phyloP scores from a whole-genome alignment of 163 green algal species.

The Chlamydomonas reinhardtii region DNA sequence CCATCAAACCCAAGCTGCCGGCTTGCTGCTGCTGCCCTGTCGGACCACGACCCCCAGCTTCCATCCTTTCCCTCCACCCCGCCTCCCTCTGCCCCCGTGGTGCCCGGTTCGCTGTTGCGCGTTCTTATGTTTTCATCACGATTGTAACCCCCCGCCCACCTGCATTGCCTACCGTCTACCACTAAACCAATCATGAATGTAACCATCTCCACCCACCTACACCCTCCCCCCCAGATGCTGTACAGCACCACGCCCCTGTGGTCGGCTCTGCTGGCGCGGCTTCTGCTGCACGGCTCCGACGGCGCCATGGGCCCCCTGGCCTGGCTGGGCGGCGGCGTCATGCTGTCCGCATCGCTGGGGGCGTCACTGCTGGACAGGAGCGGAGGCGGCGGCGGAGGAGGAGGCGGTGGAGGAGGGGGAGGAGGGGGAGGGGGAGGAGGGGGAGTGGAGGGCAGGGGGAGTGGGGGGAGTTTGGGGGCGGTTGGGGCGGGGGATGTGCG shows the following conservation, averaged over 20 bases:
- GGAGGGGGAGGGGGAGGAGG: not conserved
- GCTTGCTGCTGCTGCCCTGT: too few relatives aligned
- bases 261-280: conserved; percentile 46
- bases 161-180: too few relatives aligned
- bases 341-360: conserved; percentile 40
- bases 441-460: not conserved
- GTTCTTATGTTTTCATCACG: too few relatives aligned
- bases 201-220: too few relatives aligned
- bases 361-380: not conserved
- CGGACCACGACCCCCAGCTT: too few relatives aligned
- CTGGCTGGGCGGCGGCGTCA: conserved; percentile 50
- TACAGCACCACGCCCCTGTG: conserved; percentile 57
- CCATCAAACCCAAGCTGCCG: too few relatives aligned
- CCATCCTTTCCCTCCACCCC: too few relatives aligned
- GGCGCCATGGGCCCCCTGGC: conserved; percentile 52
- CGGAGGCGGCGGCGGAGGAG: not conserved
- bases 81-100: too few relatives aligned
- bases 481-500: too few relatives aligned
- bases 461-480: not conserved
- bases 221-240: conserved; percentile 43
- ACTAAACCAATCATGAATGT: too few relatives aligned
- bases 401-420: not conserved
- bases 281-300: conserved; percentile 41
- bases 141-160: too few relatives aligned
- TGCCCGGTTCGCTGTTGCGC: too few relatives aligned